A percentile compares a stretch with the other conserved stretches of the same genome.
Evolutionary conservation across 169 alveolate species (phyloP).

Genomic region (Miamiensis avidus): DNA sequence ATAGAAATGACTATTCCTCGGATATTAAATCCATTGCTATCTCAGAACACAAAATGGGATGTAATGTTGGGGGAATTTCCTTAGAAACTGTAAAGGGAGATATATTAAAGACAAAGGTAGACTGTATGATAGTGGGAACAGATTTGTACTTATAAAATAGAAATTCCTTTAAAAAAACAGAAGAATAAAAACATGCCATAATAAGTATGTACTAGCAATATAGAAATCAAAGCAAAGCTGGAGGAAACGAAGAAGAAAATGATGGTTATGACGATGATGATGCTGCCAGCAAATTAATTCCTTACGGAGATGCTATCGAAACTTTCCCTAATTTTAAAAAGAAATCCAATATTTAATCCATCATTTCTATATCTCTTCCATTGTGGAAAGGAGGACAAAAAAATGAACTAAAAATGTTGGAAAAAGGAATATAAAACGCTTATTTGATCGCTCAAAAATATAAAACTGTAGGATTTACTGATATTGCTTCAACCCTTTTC

Average conservation of each 20-base stretch:
- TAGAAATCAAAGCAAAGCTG: neutral
- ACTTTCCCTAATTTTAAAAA: neutral
- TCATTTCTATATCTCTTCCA: neutral
- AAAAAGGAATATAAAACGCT: neutral
- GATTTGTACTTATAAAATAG: neutral
- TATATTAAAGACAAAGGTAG: neutral
- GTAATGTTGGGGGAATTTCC: neutral
- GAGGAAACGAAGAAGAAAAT: neutral
- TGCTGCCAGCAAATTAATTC: neutral
- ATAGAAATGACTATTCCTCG: neutral
- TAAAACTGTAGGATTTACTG: neutral
- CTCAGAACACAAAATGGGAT: neutral
- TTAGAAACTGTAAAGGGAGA: neutral
- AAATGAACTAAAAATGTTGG: neutral
- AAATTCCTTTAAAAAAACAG: neutral
- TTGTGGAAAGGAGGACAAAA: neutral
- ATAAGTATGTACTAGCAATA: neutral
- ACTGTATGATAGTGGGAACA: neutral
- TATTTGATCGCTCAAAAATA: neutral
- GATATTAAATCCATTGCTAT: neutral
- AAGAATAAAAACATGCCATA: neutral
- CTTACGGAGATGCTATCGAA: neutral
- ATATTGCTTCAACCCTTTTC: neutral
- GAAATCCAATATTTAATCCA: no score
- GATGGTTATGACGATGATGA: neutral